Percentiles rank a stretch among this genome's conserved stretches.
phyloP scores from a whole-genome alignment of 495 filamentous ascomycete species.

The Amorphotheca resinae region DNA sequence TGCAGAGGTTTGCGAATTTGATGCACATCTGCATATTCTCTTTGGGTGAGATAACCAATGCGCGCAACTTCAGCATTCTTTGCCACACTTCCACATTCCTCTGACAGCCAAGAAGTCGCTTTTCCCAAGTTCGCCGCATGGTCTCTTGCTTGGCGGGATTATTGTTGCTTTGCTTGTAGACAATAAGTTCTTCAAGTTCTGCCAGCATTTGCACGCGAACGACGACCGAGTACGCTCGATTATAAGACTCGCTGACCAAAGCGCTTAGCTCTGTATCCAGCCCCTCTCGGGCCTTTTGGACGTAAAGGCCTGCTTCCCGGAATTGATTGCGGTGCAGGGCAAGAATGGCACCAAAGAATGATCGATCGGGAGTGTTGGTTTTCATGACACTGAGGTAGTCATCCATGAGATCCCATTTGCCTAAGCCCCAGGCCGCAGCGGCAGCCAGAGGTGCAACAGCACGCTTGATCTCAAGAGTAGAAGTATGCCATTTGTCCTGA shows the following conservation, averaged over 20 bases:
- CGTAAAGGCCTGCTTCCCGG: slow-evolving; percentile 69
- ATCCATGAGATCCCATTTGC: slow-evolving; percentile 97
- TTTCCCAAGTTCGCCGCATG: slow-evolving; percentile 90
- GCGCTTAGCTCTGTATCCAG: slow-evolving; percentile 92
- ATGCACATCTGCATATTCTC: slow-evolving; percentile 99
- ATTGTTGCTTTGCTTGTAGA: slow-evolving; percentile 78
- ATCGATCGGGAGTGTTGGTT: slow-evolving; percentile 76
- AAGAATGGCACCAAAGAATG: slow-evolving; percentile 94
- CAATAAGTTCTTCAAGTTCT: slow-evolving; percentile 94
- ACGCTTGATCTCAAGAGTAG: slow-evolving; percentile 69
- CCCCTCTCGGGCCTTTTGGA: slow-evolving; percentile 83
- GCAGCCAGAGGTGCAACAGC: slow-evolving; percentile 86
- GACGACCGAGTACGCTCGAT: slow-evolving; percentile 87
- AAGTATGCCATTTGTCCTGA: slow-evolving; percentile 85
- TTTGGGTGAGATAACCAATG: slow-evolving; percentile 74
- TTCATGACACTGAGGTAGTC: slow-evolving; percentile 93
- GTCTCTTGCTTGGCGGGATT: slow-evolving; percentile 75
- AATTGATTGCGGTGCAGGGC: slow-evolving; percentile 91
- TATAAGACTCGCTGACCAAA: slow-evolving; percentile 90
- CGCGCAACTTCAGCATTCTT: slow-evolving; percentile 88
- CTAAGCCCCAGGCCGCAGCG: slow-evolving; percentile 92
- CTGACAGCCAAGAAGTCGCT: slow-evolving; percentile 85
- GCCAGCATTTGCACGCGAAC: slow-evolving; percentile 98
- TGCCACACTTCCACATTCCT: slow-evolving; percentile 98
- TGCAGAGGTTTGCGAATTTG: slow-evolving; percentile 95